These are phyloP conservation scores for Hura crepitans DNA, from an alignment of 441 rosid genomes.

Conservation along the genomic window DNA sequence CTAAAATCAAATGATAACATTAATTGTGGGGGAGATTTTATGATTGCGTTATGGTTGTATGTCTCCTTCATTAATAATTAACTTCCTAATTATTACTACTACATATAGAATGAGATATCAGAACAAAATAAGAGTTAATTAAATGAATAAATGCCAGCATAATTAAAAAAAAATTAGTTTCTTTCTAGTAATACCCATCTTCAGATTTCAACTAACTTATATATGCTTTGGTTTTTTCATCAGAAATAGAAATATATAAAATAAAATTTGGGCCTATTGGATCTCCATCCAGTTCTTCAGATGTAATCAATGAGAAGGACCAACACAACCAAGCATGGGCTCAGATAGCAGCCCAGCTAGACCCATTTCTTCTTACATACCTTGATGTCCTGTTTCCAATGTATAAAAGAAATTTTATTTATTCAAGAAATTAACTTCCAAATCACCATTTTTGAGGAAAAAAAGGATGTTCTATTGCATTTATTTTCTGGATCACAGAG, in stretches of 20 bases:
- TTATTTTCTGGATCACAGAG: background rate
- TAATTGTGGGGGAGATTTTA: slow-evolving; percentile 13
- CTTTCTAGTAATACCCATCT: no score
- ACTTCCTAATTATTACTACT: slow-evolving; percentile 30
- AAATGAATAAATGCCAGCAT: slow-evolving; percentile 17
- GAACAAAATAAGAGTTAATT: slow-evolving; percentile 29
- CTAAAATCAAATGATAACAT: slow-evolving; percentile 34
- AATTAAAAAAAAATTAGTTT: background rate
- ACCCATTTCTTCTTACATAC: background rate
- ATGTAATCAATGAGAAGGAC: no score
- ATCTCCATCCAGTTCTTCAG: no score
- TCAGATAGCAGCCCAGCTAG: background rate
- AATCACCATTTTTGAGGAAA: no score
- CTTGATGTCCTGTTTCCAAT: no score
- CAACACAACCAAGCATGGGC: background rate
- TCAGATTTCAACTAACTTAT: background rate
- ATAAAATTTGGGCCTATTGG: no score
- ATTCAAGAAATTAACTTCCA: no score
- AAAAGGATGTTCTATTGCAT: no score
- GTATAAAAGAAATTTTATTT: no score
- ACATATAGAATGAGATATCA: slow-evolving; percentile 39
- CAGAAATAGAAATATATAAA: no score
- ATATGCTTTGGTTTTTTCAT: no score
- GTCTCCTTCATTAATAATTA: slow-evolving; percentile 41
- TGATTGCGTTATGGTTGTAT: slow-evolving; percentile 37